Percentiles rank a stretch among this genome's conserved stretches.
phyloP scores from a whole-genome alignment of 441 rosid genomes.

The Croton setiger region DNA sequence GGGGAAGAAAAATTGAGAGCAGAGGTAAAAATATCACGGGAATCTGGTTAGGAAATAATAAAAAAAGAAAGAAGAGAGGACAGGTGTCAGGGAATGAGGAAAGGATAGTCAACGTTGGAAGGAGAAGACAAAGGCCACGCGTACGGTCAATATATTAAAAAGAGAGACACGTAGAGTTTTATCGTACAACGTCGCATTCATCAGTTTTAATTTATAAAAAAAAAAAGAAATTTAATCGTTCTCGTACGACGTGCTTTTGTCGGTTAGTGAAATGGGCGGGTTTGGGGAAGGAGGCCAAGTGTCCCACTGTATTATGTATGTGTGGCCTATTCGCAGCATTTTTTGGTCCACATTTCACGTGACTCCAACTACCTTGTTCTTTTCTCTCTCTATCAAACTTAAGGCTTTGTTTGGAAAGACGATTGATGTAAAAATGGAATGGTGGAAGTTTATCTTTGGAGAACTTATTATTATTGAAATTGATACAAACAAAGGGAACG shows the following conservation, averaged over 20 bases:
- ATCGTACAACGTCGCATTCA: slow-evolving; percentile 8
- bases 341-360: slow-evolving; percentile 1
- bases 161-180: neutral
- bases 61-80: neutral
- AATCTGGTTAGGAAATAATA: neutral
- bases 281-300: neutral
- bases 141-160: neutral
- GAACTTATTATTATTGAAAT: too few species aligned
- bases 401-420: too few species aligned
- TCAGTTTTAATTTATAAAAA: too few species aligned
- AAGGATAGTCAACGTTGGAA: neutral
- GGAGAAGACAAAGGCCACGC: slow-evolving; percentile 2
- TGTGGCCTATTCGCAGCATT: neutral
- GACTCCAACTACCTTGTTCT: neutral
- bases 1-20: neutral
- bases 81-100: neutral
- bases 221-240: neutral
- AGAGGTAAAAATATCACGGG: neutral
- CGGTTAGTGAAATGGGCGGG: neutral
- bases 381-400: neutral
- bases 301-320: neutral
- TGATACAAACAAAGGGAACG: neutral
- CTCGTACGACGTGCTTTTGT: slow-evolving; percentile 4
- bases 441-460: too few species aligned
- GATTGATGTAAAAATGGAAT: too few species aligned